phyloP scores from a whole-genome alignment of 2,329 filamentous ascomycete genomes.

The Alternaria rosae region DNA sequence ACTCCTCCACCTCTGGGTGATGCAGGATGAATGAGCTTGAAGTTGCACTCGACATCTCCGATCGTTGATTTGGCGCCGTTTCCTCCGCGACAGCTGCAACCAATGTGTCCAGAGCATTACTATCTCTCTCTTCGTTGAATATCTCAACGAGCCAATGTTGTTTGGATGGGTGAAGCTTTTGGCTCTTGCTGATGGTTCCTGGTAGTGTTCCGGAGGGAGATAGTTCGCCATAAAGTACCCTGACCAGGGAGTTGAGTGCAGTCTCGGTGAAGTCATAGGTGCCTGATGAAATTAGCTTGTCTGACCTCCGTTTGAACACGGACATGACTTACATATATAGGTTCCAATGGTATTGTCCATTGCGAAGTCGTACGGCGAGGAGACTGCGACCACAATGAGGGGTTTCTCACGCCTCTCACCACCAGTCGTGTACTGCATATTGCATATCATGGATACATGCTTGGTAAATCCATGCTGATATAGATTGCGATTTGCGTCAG shows the following conservation, averaged over 20 bases:
- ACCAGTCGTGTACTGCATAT: slow-evolving; percentile 73
- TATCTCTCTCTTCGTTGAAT: slow-evolving; percentile 82
- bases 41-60: slow-evolving; percentile 71
- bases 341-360: slow-evolving; percentile 90
- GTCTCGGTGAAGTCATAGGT: slow-evolving; percentile 97
- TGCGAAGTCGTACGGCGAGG: slow-evolving; percentile 95
- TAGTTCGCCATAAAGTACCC: slow-evolving; percentile 81
- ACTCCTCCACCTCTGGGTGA: slow-evolving; percentile 74
- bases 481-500: slow-evolving; percentile 90
- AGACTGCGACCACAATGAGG: slow-evolving; percentile 88
- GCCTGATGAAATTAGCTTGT: slow-evolving; percentile 45
- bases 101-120: slow-evolving; percentile 75
- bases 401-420: slow-evolving; percentile 81
- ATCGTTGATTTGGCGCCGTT: slow-evolving; percentile 70
- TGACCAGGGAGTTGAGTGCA: slow-evolving; percentile 82
- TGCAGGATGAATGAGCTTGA: slow-evolving; percentile 79
- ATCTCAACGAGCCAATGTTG: slow-evolving; percentile 95
- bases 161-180: slow-evolving; percentile 85
- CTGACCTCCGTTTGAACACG: neutral
- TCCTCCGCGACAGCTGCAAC: slow-evolving; percentile 73
- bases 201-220: slow-evolving; percentile 64
- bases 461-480: slow-evolving; percentile 97
- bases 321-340: slow-evolving; percentile 75
- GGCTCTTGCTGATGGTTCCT: slow-evolving; percentile 82
- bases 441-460: slow-evolving; percentile 94